Evolutionary conservation across 2,329 filamentous ascomycete genomes (phyloP).

Genomic region (Herpotrichia juniperi): DNA sequence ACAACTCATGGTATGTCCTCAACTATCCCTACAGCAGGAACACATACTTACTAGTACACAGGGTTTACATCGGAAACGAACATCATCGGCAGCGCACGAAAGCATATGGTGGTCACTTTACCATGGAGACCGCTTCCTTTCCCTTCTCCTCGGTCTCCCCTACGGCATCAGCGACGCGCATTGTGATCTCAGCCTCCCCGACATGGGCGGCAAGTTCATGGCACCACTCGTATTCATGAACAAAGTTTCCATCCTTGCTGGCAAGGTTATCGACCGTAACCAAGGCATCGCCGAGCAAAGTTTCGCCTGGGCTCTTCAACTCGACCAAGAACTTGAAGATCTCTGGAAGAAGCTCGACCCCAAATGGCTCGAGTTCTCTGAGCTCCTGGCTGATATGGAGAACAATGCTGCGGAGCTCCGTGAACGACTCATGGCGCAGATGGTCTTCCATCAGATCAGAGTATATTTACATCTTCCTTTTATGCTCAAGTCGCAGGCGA

Average conservation of each 20-base stretch:
- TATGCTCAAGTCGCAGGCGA: conserved; percentile 47
- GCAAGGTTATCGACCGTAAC: conserved; percentile 52
- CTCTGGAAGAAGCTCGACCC: conserved; percentile 45
- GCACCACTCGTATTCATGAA: conserved; percentile 41
- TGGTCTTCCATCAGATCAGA: conserved; percentile 53
- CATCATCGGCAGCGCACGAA: conserved; percentile 38
- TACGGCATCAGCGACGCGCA: conserved; percentile 49
- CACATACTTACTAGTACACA: conserved; percentile 22
- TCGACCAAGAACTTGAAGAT: conserved; percentile 52
- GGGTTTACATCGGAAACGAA: conserved; percentile 48
- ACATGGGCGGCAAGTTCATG: conserved; percentile 30
- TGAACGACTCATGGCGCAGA: conserved; percentile 49
- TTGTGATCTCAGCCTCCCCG: conserved; percentile 40
- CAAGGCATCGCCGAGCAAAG: conserved; percentile 44
- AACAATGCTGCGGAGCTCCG: conserved; percentile 43
- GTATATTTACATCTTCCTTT: conserved; percentile 55
- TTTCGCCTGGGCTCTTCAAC: conserved; percentile 46
- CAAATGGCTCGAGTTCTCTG: conserved; percentile 46
- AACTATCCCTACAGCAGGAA: no score
- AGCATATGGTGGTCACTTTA: conserved; percentile 50
- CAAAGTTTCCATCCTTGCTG: conserved; percentile 47
- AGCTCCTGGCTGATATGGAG: conserved; percentile 32
- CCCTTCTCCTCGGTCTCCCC: conserved; percentile 61
- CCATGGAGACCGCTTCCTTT: conserved; percentile 57
- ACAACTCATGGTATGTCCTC: conserved; percentile 56